phyloP scores from a whole-genome alignment of 352 stramenopile species.

The Phytophthora rubi region DNA sequence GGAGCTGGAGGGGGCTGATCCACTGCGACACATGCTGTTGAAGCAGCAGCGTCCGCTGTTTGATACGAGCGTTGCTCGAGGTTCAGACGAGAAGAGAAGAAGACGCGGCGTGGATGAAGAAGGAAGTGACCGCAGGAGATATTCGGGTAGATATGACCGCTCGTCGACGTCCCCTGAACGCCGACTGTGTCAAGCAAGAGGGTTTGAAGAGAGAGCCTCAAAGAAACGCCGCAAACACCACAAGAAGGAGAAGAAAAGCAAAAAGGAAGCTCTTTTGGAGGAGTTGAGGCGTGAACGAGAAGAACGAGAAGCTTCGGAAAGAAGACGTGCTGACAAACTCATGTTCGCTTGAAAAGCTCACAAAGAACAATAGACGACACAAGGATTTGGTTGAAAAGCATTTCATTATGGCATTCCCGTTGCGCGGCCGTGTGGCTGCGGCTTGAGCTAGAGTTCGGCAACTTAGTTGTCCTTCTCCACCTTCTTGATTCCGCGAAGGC shows the following conservation, averaged over 20 bases:
- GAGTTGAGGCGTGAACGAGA: conserved; percentile 54
- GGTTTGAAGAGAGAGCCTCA: conserved; percentile 2
- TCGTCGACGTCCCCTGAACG: conserved; percentile 26
- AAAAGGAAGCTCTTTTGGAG: conserved; percentile 30
- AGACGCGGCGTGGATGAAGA: conserved; percentile 8
- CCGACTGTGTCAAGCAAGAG: neutral
- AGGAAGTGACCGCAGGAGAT: conserved; percentile 41
- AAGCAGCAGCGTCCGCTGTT: conserved; percentile 20
- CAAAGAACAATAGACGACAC: neutral
- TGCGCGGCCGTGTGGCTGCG: conserved; percentile 21
- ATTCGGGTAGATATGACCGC: conserved; percentile 35
- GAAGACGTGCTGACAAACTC: conserved; percentile 36
- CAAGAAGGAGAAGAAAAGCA: conserved; percentile 32
- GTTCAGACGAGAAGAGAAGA: neutral
- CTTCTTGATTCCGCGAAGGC: conserved; percentile 98
- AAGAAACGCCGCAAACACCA: conserved; percentile 22
- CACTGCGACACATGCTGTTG: conserved; percentile 50
- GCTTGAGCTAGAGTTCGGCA: conserved; percentile 30
- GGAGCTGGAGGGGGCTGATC: conserved; percentile 43
- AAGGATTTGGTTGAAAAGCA: conserved; percentile 36
- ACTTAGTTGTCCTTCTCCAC: conserved; percentile 91
- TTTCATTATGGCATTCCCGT: conserved; percentile 64
- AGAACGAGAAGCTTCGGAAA: conserved; percentile 42
- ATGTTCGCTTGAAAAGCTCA: conserved; percentile 18
- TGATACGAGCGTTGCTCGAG: neutral